phyloP scores from a whole-genome alignment of 2,329 filamentous ascomycete genomes.

The Ceratocystis cubensis region DNA sequence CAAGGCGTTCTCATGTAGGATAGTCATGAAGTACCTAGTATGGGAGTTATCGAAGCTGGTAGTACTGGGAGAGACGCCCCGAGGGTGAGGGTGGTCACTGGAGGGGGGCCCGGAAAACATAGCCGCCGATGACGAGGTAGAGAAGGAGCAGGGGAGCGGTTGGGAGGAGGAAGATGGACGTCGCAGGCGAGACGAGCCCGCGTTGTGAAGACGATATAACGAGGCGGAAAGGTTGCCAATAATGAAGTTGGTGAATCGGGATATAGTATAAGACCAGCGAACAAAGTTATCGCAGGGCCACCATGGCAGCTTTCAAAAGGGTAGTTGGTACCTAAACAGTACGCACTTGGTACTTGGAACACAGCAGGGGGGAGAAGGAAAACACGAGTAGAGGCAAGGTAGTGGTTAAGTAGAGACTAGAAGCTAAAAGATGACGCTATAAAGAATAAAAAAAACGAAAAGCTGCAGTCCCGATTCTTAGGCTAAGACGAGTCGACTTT shows the following conservation, averaged over 20 bases:
- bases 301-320: slow-evolving; percentile 4
- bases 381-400: not conserved
- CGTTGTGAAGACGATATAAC: not conserved
- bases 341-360: not conserved
- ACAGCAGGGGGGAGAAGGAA: not conserved
- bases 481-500: too few species aligned
- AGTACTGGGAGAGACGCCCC: slow-evolving; percentile 17
- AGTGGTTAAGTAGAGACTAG: not conserved
- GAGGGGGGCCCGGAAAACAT: slow-evolving; percentile 18
- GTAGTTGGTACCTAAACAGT: not conserved
- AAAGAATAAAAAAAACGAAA: too few species aligned
- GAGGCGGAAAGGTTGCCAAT: not conserved
- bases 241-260: not conserved
- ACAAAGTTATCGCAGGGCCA: slow-evolving; percentile 8
- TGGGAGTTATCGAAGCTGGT: slow-evolving; percentile 17
- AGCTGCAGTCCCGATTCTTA: too few species aligned
- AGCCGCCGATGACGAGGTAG: not conserved
- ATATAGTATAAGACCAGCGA: not conserved
- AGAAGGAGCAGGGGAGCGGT: not conserved
- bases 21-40: slow-evolving; percentile 10
- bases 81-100: slow-evolving; percentile 12
- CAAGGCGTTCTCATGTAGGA: not conserved
- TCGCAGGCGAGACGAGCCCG: not conserved
- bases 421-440: not conserved
- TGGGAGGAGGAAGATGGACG: not conserved